Base-by-base conservation (phyloP, 2,329 filamentous ascomycete species). In the Myriosclerotinia scirpicola region DNA sequence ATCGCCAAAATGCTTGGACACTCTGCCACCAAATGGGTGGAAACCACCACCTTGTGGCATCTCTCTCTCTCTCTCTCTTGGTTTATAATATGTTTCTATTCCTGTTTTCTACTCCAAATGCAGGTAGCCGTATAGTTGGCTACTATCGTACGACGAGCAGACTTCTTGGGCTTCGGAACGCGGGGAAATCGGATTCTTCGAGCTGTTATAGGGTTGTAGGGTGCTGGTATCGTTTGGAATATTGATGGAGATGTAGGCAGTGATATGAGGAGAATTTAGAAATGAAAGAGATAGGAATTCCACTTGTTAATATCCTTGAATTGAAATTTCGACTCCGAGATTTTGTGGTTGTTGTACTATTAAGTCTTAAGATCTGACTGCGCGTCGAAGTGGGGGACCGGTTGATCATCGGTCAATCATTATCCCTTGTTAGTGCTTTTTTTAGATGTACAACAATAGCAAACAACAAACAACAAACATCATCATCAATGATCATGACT, bases 21-120 rank as follows among this genome's bases (percentile, higher is more conserved):
- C 78, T 69, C 81, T 77, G 15, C 83, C 83, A 69, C 80, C 80
- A 74, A 85, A 85, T 12, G 83, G 83, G 72, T 85, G 83, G 69
- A 84, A 83, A 61, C 80, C 79, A 60, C 80, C 79, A 52, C 71
- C 50, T 42, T 46, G 63, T 30, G 50, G 34, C 64, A 66, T 66
- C 5, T 46, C 46, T 65, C 38, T 40, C 40, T 59, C 20, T 36
- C 11, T 50, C 15, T 48, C 5, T 34, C 5, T 34, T 5, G 4
- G 30, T 34, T 34, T 34, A 34, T 34, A 34, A 7, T 38, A 48
- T 20, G 14, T 12, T 26, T 61, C 58, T 50, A 50, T 50, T 12
- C 46, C 50, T 50, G 5, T 38, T 12, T 38, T 14, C 14, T 40
- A 26, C 34, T 40, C 38, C 5, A 38, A 50, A 20, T 50, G 58